phyloP scores from a whole-genome alignment of 208 protist species.

The Leishmania turanica region DNA sequence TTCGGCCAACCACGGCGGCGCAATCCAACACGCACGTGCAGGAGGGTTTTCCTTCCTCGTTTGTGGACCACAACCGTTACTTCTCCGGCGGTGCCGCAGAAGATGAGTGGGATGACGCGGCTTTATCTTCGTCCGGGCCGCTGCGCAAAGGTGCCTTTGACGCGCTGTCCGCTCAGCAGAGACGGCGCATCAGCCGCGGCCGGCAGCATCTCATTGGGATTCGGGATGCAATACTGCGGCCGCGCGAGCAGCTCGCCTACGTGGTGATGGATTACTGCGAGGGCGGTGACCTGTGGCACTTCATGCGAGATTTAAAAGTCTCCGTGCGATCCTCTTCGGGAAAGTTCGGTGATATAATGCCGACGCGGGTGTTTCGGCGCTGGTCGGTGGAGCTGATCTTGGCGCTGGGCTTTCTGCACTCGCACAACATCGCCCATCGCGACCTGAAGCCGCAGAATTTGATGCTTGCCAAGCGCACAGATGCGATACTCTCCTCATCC shows the following conservation, averaged over 20 bases:
- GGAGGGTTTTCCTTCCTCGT: conserved; percentile 3
- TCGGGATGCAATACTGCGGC: conserved; percentile 94
- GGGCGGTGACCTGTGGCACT: conserved; percentile 95
- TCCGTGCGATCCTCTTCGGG: conserved; percentile 12
- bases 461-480: conserved; percentile 51
- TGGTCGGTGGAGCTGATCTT: conserved; percentile 76
- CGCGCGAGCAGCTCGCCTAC: conserved; percentile 79
- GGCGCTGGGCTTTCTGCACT: conserved; percentile 74
- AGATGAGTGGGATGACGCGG: conserved; percentile 15
- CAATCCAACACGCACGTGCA: neutral
- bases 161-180: conserved; percentile 2
- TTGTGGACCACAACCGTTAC: conserved; percentile 13
- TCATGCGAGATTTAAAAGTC: conserved; percentile 53
- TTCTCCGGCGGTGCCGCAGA: neutral
- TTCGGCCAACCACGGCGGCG: conserved; percentile 6
- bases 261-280: conserved; percentile 97
- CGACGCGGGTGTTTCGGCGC: conserved; percentile 43
- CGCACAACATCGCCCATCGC: conserved; percentile 58
- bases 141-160: conserved; percentile 11
- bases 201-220: conserved; percentile 82
- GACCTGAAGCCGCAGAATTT: conserved; percentile 86
- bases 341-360: conserved; percentile 39
- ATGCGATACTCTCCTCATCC: neutral
- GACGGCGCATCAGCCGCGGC: conserved; percentile 21
- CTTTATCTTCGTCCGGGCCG: neutral